Evolutionary conservation across 352 stramenopile genomes (phyloP).

Genomic region (Phytophthora ramorum): DNA sequence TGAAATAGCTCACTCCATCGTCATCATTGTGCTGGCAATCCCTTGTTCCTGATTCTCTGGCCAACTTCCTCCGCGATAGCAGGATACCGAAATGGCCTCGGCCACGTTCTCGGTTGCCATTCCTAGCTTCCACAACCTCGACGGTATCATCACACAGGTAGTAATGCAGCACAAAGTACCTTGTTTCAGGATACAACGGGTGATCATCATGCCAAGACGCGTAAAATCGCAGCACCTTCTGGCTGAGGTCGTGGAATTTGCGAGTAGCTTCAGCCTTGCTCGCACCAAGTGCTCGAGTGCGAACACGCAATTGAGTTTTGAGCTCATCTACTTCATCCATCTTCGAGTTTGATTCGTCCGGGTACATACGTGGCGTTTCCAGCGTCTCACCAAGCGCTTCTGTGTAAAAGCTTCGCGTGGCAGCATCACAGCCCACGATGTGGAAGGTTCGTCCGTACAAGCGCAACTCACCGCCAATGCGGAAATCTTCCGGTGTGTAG

Average conservation of each 20-base stretch:
- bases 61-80: conserved; percentile 78
- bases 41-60: conserved; percentile 36
- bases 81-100: conserved; percentile 82
- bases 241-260: conserved; percentile 81
- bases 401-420: conserved; percentile 85
- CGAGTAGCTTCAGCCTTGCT: conserved; percentile 58
- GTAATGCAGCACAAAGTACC: conserved; percentile 92
- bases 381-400: conserved; percentile 51
- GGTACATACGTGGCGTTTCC: conserved; percentile 64
- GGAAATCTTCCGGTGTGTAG: conserved; percentile 80
- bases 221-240: conserved; percentile 92
- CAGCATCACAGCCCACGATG: conserved; percentile 90
- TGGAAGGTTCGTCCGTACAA: conserved; percentile 86
- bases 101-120: conserved; percentile 53
- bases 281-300: conserved; percentile 32
- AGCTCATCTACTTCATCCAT: conserved; percentile 63
- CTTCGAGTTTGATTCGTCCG: conserved; percentile 70
- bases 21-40: conserved; percentile 23
- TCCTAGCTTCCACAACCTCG: conserved; percentile 86
- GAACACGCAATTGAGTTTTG: conserved; percentile 45
- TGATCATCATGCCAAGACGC: conserved; percentile 93
- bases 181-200: conserved; percentile 88
- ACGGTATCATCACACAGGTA: conserved; percentile 94
- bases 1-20: conserved; percentile 38
- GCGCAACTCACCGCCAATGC: conserved; percentile 71